phyloP scores from a whole-genome alignment of 1,284 basidiomycete species.

The Chondrostereum purpureum region DNA sequence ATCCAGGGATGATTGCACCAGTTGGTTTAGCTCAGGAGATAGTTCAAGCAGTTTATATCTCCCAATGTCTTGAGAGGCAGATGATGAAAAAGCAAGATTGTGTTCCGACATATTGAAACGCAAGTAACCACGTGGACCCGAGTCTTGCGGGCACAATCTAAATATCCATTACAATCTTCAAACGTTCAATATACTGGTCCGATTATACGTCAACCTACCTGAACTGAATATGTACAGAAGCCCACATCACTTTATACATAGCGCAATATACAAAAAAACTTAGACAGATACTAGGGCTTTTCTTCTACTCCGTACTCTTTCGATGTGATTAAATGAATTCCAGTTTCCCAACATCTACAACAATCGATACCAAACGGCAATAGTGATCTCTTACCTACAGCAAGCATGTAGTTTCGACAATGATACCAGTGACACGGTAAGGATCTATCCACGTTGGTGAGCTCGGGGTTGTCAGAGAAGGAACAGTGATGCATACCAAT shows the following conservation, averaged over 20 bases:
- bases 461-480: conserved; percentile 1
- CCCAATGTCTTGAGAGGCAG: conserved; percentile 37
- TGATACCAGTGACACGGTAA: conserved; percentile 84
- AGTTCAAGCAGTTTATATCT: conserved; percentile 65
- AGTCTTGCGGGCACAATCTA: too few relatives aligned
- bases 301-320: too few relatives aligned
- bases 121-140: conserved; percentile 59
- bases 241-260: too few relatives aligned
- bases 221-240: too few relatives aligned
- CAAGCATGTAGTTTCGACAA: conserved; percentile 86
- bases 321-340: too few relatives aligned
- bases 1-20: conserved; percentile 39
- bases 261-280: too few relatives aligned
- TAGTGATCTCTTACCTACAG: too few relatives aligned
- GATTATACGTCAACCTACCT: too few relatives aligned
- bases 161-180: too few relatives aligned
- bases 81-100: conserved; percentile 48
- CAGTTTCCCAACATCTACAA: too few relatives aligned
- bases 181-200: too few relatives aligned
- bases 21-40: conserved; percentile 50
- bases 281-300: too few relatives aligned
- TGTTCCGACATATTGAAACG: conserved; percentile 42
- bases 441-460: conserved; percentile 51
- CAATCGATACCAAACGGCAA: conserved; percentile 32
- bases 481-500: conserved; percentile 60